Evolutionary conservation across 2,329 filamentous ascomycete genomes (phyloP).

Genomic region (Graphiopsis chlorocephala): DNA sequence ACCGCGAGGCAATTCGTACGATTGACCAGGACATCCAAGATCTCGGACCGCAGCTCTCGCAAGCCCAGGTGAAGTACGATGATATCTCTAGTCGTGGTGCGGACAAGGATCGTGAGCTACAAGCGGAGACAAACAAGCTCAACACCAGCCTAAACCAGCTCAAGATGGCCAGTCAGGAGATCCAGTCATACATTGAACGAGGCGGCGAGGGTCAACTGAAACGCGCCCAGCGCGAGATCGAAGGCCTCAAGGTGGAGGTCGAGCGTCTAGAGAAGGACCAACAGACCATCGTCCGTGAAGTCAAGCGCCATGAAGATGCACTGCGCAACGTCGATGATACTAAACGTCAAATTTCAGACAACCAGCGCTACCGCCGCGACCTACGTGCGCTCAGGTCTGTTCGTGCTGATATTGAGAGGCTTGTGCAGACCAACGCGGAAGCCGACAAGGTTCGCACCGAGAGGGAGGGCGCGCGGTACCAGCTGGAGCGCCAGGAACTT

Average conservation of each 20-base stretch:
- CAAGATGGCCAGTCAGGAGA: slow-evolving; percentile 70
- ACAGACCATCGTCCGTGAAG: slow-evolving; percentile 61
- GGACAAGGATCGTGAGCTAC: slow-evolving; percentile 68
- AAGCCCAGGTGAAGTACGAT: slow-evolving; percentile 72
- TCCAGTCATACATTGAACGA: slow-evolving; percentile 72
- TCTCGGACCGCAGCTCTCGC: slow-evolving; percentile 72
- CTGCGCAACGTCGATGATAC: slow-evolving; percentile 76
- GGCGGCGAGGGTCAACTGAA: slow-evolving; percentile 71
- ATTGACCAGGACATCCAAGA: slow-evolving; percentile 70
- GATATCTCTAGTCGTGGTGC: slow-evolving; percentile 71
- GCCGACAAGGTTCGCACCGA: slow-evolving; percentile 76
- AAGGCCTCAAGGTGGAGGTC: slow-evolving; percentile 65
- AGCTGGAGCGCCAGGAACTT: slow-evolving; percentile 66
- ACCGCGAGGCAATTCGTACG: slow-evolving; percentile 66
- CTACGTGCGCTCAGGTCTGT: slow-evolving; percentile 66
- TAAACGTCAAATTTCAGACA: slow-evolving; percentile 84
- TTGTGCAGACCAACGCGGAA: slow-evolving; percentile 76
- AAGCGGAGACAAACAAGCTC: slow-evolving; percentile 68
- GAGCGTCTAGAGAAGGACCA: slow-evolving; percentile 65
- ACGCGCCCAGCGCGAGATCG: slow-evolving; percentile 67
- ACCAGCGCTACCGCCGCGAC: slow-evolving; percentile 79
- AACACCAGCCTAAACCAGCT: slow-evolving; percentile 75
- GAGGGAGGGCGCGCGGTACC: slow-evolving; percentile 64
- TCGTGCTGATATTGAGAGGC: slow-evolving; percentile 65
- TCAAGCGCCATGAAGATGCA: slow-evolving; percentile 75